Base-by-base conservation (phyloP, 192 early-diverging fungal species). In the Nowakowskiella sp. region DNA sequence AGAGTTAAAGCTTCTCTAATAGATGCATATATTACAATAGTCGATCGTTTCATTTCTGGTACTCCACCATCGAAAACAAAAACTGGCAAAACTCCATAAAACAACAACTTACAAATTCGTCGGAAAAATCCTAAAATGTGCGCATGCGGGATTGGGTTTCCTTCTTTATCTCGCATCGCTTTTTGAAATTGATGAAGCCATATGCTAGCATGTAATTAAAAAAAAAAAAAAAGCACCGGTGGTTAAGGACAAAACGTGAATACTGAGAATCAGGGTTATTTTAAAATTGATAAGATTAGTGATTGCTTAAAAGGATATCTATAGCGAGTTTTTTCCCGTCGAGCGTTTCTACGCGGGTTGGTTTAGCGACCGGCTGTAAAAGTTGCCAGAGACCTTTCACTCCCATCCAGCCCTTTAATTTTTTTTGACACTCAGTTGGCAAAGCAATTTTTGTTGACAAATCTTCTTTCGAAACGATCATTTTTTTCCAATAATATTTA, bases 131-230 rank as follows among this genome's bases (percentile, higher is more conserved):
- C 96, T 10, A 92, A 36, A 3, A 96, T 71, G 58, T 96, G 93
- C 0, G 88, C 91, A 53, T 88, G 85, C 21, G 71, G 70, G 19
- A 97, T 32, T 16, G 74, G 73, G 53, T 92, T 79, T 1, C 96
- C 96, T 22, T 92, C 82, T 25, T 74, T 76, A 67, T 94, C 92
- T 23, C 84, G 81, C 84, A 97, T 91, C 2, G 93, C 92, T 53
- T 89, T 90, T 29, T 95, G 54, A 54, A 97, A 94, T 74, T 99
- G 96, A 62, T 97, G 82, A 26, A 97, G 76, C 96, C 96, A 99
- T 44, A 99, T 97, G 46, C 83, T 87, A 13, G 93, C 96, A 70
- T 59, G 31, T 57, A 13, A 10, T 32, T 13, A 13, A 39, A 19
- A 19, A 39, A 19, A 47, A 47, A 34, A 10, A 10, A 10, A 47